Conservation (phyloP, 2,329 filamentous ascomycete species). For the Aspergillus bombycis region DNA sequence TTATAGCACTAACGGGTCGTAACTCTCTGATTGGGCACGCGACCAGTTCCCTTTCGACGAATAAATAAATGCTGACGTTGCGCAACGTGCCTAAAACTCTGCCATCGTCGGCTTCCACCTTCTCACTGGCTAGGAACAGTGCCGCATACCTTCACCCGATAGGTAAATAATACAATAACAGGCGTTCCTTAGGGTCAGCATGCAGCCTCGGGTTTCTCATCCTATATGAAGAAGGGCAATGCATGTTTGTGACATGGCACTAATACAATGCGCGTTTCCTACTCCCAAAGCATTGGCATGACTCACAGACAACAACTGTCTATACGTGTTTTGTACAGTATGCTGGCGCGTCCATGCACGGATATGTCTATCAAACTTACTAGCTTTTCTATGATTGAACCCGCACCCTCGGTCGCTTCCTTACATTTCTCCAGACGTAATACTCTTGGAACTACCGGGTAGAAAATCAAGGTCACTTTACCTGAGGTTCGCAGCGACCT, state of each 20-base stretch:
- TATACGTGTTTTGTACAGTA: constrained; percentile 2
- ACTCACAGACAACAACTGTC: not conserved
- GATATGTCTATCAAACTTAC: not conserved
- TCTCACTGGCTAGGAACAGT: not conserved
- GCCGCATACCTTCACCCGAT: not conserved
- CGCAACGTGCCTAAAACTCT: constrained; percentile 3
- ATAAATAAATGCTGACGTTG: constrained; percentile 3
- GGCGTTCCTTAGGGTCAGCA: not conserved
- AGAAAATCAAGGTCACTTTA: not conserved
- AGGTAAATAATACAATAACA: not conserved
- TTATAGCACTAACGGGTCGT: not conserved
- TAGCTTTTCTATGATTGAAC: not conserved
- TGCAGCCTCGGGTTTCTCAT: not conserved
- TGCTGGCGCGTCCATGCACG: not conserved
- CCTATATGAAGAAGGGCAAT: not conserved
- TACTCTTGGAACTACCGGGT: not conserved
- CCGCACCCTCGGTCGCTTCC: not conserved
- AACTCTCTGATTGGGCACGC: constrained; percentile 5
- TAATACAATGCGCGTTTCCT: not conserved
- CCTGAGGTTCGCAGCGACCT: not conserved
- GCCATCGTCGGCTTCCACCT: not conserved
- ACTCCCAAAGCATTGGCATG: not conserved
- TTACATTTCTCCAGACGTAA: not conserved
- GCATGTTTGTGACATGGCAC: constrained; percentile 2
- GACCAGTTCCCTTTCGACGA: constrained; percentile 1